Conservation (phyloP, 805 yeast species). For the Barnettozyma pratensis region DNA sequence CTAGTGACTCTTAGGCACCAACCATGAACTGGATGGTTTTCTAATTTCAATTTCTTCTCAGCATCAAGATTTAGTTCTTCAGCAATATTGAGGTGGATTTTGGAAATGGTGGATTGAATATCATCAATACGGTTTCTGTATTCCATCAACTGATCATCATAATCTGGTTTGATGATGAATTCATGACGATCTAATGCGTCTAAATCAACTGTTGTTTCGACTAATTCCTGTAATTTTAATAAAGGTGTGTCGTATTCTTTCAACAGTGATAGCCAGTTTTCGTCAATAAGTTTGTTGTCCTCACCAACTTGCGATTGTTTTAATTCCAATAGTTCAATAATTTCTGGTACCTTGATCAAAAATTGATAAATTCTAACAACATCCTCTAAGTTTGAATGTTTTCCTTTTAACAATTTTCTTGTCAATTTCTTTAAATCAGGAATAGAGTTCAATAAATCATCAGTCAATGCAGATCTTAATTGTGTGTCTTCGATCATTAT, state of each 20-base stretch:
- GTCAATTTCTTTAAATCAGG: slow-evolving; percentile 80
- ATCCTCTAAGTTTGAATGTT: slow-evolving; percentile 70
- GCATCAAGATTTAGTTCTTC: slow-evolving; percentile 76
- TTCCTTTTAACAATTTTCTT: slow-evolving; percentile 51
- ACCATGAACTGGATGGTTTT: slow-evolving; percentile 82
- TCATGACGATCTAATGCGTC: slow-evolving; percentile 79
- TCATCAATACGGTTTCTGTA: slow-evolving; percentile 55
- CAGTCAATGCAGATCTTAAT: slow-evolving; percentile 59
- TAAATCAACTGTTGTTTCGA: slow-evolving; percentile 88
- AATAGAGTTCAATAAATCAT: slow-evolving; percentile 60
- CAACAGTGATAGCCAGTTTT: slow-evolving; percentile 57
- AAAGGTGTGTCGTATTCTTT: slow-evolving; percentile 45
- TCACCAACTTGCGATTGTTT: slow-evolving; percentile 28
- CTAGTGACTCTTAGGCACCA: slow-evolving; percentile 95
- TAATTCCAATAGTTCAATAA: slow-evolving; percentile 46
- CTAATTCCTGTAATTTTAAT: slow-evolving; percentile 70
- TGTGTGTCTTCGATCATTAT: slow-evolving; percentile 65
- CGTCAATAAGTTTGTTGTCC: slow-evolving; percentile 34
- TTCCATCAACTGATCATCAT: slow-evolving; percentile 67
- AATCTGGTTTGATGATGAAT: slow-evolving; percentile 82
- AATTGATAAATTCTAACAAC: slow-evolving; percentile 86
- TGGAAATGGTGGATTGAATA: slow-evolving; percentile 48
- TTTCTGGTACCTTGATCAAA: slow-evolving; percentile 62
- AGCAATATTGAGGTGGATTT: slow-evolving; percentile 58
- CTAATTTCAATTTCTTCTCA: slow-evolving; percentile 85